Evolutionary conservation across 768 basidiomycete species (phyloP).

Genomic region (Coprinopsis marcescibilis): DNA sequence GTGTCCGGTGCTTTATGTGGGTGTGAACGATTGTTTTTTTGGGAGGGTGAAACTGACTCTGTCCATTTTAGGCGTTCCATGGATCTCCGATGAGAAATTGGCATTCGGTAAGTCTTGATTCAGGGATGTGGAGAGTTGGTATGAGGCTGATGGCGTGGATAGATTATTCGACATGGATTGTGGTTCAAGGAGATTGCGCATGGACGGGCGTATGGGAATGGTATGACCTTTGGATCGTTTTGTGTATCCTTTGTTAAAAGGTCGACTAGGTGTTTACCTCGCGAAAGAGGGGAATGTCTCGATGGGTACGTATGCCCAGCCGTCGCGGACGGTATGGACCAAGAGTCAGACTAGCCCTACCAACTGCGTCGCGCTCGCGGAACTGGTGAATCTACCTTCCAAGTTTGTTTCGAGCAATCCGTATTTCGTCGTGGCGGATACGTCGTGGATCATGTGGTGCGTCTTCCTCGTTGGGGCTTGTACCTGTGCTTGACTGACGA

Average conservation of each 20-base stretch:
- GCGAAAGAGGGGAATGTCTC: constrained; percentile 52
- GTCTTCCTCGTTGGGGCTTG: constrained; percentile 19
- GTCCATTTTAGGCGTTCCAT: constrained; percentile 51
- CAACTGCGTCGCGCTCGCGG: constrained; percentile 53
- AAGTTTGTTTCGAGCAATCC: constrained; percentile 49
- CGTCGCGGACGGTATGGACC: constrained; percentile 36
- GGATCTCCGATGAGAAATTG: constrained; percentile 61
- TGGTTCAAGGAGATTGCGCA: constrained; percentile 53
- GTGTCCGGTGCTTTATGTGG: constrained; percentile 45
- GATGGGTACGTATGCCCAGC: constrained; percentile 35
- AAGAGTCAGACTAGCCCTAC: constrained; percentile 44
- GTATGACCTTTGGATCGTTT: constrained; percentile 23
- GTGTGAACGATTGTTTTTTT: constrained; percentile 8
- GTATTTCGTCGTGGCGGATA: constrained; percentile 56
- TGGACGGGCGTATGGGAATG: constrained; percentile 62
- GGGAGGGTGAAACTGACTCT: not conserved
- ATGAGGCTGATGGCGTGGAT: not conserved
- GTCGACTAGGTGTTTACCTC: constrained; percentile 54
- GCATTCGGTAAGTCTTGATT: constrained; percentile 48
- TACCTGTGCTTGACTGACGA: not conserved
- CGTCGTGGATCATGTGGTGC: constrained; percentile 68
- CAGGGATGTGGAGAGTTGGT: not conserved
- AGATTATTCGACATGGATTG: constrained; percentile 71
- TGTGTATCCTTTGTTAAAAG: constrained; percentile 3
- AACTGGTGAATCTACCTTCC: constrained; percentile 56